Evolutionary conservation across 768 basidiomycete species (phyloP).

Genomic region (Mycena indigotica): DNA sequence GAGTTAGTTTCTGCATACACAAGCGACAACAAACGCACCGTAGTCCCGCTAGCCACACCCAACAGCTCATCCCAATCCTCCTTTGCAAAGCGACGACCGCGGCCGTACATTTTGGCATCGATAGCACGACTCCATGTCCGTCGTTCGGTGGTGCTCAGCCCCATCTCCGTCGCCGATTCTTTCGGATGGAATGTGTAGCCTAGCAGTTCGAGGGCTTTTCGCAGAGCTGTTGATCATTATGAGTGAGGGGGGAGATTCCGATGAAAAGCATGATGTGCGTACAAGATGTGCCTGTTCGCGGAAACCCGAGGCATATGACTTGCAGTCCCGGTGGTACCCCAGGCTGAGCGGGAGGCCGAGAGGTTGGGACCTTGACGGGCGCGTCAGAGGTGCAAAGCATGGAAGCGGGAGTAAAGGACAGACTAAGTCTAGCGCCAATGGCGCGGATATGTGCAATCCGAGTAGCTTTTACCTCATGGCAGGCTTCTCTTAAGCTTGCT

Average conservation of each 20-base stretch:
- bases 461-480: too few species aligned
- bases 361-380: too few species aligned
- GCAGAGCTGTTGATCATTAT: not conserved
- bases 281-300: not conserved
- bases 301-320: not conserved
- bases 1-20: not conserved
- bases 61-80: constrained; percentile 9
- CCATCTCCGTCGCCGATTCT: not conserved
- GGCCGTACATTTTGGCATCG: not conserved
- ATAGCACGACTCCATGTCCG: not conserved
- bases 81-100: not conserved
- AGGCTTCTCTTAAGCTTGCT: too few species aligned
- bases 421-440: too few species aligned
- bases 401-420: too few species aligned
- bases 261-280: not conserved
- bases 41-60: not conserved
- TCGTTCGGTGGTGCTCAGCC: not conserved
- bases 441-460: too few species aligned
- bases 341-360: too few species aligned
- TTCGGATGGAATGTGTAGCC: not conserved
- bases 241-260: not conserved
- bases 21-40: not conserved
- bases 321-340: too few species aligned
- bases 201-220: not conserved
- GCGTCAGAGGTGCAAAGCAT: too few species aligned